Conservation (phyloP, 148 eudicot species). For the Camellia granthamiana region DNA sequence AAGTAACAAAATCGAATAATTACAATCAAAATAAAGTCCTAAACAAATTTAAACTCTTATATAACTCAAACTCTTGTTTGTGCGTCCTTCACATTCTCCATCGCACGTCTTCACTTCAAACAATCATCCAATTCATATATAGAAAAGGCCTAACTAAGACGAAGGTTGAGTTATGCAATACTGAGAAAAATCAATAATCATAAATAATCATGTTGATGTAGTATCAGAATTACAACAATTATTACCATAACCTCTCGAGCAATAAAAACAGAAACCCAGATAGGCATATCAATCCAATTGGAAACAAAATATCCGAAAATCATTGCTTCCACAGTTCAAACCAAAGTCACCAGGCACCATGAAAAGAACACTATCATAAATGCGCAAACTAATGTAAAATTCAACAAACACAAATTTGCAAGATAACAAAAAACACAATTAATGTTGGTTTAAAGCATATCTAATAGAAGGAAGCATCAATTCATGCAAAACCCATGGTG, state of each 20-base stretch:
- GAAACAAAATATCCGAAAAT: background rate
- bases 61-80: too few species aligned
- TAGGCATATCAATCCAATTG: background rate
- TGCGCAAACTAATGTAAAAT: background rate
- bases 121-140: too few species aligned
- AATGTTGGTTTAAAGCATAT: background rate
- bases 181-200: background rate
- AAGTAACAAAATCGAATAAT: too few species aligned
- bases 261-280: background rate
- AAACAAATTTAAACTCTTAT: too few species aligned
- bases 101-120: too few species aligned
- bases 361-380: background rate
- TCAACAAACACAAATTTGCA: background rate
- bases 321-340: background rate
- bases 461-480: background rate
- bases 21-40: too few species aligned
- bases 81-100: too few species aligned
- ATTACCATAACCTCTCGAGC: background rate
- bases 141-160: background rate
- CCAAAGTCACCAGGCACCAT: background rate
- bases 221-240: background rate
- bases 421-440: background rate
- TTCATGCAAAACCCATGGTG: background rate
- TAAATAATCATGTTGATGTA: background rate
- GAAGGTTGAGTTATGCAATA: background rate